These are phyloP conservation scores for Neckera pumila DNA, from an alignment of 225 moss, liverwort and hornwort species.

Conservation along the genomic window DNA sequence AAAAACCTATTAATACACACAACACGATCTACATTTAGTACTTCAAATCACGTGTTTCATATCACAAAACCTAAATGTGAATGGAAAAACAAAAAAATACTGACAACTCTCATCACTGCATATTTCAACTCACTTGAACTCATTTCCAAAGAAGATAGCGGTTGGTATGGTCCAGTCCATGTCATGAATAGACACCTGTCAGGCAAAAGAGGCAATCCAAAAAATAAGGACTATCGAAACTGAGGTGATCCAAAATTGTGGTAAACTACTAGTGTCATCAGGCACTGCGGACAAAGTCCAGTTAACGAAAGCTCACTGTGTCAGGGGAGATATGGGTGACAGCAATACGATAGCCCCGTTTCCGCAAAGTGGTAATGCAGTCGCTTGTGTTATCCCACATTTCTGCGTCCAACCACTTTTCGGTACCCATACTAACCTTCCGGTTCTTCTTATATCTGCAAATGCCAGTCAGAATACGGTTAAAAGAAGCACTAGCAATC, in stretches of 20 bases:
- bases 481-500: not conserved
- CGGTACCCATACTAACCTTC: conserved; percentile 87
- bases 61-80: not conserved
- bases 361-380: conserved; percentile 47
- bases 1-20: not conserved
- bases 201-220: not conserved
- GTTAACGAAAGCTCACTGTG: conserved; percentile 35
- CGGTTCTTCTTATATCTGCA: conserved; percentile 77
- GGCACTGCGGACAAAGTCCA: not conserved
- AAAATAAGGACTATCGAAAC: not conserved
- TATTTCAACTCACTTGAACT: conserved; percentile 23
- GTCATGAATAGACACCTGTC: conserved; percentile 80
- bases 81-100: not conserved
- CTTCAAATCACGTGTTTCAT: not conserved
- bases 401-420: conserved; percentile 98
- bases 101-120: not conserved
- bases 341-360: conserved; percentile 93
- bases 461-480: not conserved
- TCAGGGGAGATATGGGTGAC: conserved; percentile 92
- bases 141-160: conserved; percentile 68
- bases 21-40: not conserved
- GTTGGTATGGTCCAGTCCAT: conserved; percentile 99
- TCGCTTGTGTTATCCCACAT: conserved; percentile 62
- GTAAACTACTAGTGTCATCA: not conserved
- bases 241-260: not conserved